These are phyloP conservation scores for Dinochytrium kinnereticum DNA, from an alignment of 371 early-diverging fungal genomes.

Conservation along the genomic window DNA sequence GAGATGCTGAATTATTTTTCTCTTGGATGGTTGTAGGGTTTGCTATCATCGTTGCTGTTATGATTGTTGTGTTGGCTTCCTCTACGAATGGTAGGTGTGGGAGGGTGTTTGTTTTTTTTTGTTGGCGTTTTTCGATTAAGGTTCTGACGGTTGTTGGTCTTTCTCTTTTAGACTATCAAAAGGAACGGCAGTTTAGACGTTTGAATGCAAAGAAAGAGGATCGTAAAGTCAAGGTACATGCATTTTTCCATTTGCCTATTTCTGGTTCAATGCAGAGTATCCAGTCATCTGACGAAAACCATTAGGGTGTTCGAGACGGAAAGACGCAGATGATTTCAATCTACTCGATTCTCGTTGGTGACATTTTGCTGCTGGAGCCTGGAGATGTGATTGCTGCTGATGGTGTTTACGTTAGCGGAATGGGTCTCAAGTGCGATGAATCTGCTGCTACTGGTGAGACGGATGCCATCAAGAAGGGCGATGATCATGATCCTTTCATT, in stretches of 20 bases:
- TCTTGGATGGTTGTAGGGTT: conserved; percentile 49
- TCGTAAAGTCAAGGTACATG: conserved; percentile 72
- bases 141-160: neutral
- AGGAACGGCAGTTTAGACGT: conserved; percentile 80
- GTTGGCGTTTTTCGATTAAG: neutral
- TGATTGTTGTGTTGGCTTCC: conserved; percentile 74
- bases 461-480: conserved; percentile 65
- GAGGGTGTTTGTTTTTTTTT: too few species aligned
- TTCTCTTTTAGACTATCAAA: conserved; percentile 75
- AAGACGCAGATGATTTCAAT: conserved; percentile 33
- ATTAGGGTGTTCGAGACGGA: conserved; percentile 33
- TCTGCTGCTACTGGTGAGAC: conserved; percentile 84
- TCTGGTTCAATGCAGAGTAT: too few species aligned
- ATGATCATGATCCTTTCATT: conserved; percentile 56
- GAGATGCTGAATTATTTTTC: neutral
- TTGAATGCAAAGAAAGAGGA: conserved; percentile 92
- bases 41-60: conserved; percentile 75
- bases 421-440: conserved; percentile 51
- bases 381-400: conserved; percentile 94
- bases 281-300: neutral
- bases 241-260: conserved; percentile 23
- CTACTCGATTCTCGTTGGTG: conserved; percentile 47
- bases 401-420: conserved; percentile 63
- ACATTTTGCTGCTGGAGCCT: conserved; percentile 89
- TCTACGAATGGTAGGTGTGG: conserved; percentile 67